Conservation (phyloP, 192 early-diverging fungal genomes). For the Backusella parvicylindrica region DNA sequence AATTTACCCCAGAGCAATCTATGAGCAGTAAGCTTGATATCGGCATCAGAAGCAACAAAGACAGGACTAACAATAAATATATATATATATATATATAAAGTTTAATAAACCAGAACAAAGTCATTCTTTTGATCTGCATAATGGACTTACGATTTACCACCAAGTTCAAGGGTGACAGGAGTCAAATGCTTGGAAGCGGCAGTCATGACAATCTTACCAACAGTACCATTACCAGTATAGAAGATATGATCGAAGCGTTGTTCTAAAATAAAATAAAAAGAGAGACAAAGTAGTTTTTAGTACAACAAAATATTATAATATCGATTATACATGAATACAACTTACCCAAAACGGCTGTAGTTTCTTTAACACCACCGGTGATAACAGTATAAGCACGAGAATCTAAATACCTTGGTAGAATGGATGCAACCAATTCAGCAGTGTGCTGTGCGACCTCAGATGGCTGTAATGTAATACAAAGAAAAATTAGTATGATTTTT, state of each 20-base stretch:
- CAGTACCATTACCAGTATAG: constrained; percentile 79
- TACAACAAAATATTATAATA: constrained; percentile 5
- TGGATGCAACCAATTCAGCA: constrained; percentile 56
- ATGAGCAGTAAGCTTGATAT: constrained; percentile 59
- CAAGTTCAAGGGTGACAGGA: constrained; percentile 85
- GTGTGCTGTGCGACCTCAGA: constrained; percentile 76
- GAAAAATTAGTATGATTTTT: neutral
- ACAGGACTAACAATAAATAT: constrained; percentile 43
- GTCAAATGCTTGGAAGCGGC: constrained; percentile 82
- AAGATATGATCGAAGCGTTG: constrained; percentile 82
- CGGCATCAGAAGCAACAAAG: constrained; percentile 54
- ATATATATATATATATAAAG: too few relatives aligned
- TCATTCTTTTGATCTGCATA: neutral
- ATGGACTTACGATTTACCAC: constrained; percentile 67
- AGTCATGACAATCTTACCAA: constrained; percentile 75
- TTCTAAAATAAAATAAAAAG: constrained; percentile 51
- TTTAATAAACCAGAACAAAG: neutral
- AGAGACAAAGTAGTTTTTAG: constrained; percentile 43
- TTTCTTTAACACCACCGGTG: constrained; percentile 76
- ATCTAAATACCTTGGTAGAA: constrained; percentile 80
- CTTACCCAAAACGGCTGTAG: constrained; percentile 49
- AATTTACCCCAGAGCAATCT: constrained; percentile 80
- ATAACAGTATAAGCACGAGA: constrained; percentile 59
- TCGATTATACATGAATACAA: constrained; percentile 25
- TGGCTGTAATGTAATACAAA: constrained; percentile 39